These are phyloP conservation scores for Pythium dissimile DNA, from an alignment of 352 stramenopile genomes.

Conservation along the genomic window DNA sequence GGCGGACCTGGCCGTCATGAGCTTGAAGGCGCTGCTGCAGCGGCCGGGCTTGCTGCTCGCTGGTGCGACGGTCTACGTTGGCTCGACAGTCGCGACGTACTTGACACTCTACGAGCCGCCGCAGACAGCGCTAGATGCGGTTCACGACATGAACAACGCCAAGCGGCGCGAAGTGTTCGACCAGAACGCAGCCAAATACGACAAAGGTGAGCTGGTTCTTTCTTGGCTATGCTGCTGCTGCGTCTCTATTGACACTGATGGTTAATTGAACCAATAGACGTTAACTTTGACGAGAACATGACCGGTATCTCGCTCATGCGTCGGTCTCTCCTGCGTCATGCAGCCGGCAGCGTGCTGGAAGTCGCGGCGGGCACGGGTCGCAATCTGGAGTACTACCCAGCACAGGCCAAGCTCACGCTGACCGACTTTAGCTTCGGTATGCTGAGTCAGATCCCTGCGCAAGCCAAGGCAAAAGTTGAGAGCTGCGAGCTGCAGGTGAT, in stretches of 20 bases:
- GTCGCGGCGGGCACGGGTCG: constrained; percentile 93
- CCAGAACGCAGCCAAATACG: constrained; percentile 67
- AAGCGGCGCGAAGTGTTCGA: constrained; percentile 64
- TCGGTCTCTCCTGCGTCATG: constrained; percentile 68
- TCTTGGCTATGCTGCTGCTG: background rate
- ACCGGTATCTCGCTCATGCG: constrained; percentile 81
- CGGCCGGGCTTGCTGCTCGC: constrained; percentile 52
- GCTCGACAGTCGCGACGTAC: constrained; percentile 54
- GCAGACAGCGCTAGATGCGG: constrained; percentile 8
- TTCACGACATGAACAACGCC: constrained; percentile 40
- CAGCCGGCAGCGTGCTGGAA: constrained; percentile 86
- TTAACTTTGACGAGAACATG: constrained; percentile 75
- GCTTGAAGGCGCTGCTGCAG: constrained; percentile 29
- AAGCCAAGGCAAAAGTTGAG: constrained; percentile 16
- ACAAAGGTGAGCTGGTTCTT: constrained; percentile 37
- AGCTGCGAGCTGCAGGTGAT: constrained; percentile 52
- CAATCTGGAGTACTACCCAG: constrained; percentile 90
- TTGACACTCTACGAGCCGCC: constrained; percentile 70
- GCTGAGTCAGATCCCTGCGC: constrained; percentile 50
- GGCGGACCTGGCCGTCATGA: background rate
- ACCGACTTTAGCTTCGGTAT: constrained; percentile 76
- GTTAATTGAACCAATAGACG: constrained; percentile 76
- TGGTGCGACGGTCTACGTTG: constrained; percentile 53
- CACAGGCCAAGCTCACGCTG: constrained; percentile 40
- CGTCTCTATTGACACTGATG: constrained; percentile 30